Percentiles rank a stretch among this genome's conserved stretches.
These are phyloP conservation scores for Pyrenula aspistea DNA, from an alignment of 495 filamentous ascomycete genomes.

Conservation along the genomic window DNA sequence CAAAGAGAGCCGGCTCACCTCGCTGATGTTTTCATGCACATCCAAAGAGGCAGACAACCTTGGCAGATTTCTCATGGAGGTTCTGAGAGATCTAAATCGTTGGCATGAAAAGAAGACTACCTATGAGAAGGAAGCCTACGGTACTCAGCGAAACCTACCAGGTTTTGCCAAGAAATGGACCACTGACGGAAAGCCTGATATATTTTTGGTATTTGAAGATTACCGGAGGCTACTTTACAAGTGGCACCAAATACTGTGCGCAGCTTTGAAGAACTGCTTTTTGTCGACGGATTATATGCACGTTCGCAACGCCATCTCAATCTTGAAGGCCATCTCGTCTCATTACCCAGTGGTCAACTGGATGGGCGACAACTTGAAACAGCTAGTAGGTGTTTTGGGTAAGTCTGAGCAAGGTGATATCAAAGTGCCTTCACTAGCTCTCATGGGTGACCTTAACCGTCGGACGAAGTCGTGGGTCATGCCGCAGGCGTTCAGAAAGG, in stretches of 20 bases:
- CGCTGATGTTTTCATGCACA: conserved; percentile 77
- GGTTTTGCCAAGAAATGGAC: conserved; percentile 58
- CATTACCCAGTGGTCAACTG: conserved; percentile 82
- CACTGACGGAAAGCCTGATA: conserved; percentile 46
- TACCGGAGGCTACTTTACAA: conserved; percentile 76
- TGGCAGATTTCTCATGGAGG: conserved; percentile 72
- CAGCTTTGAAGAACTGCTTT: conserved; percentile 67
- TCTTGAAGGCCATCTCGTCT: conserved; percentile 69
- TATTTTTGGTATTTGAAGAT: conserved; percentile 69
- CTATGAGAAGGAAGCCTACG: conserved; percentile 73
- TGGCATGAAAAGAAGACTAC: conserved; percentile 72
- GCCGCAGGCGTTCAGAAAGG: conserved; percentile 56
- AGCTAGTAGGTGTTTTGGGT: conserved; percentile 50
- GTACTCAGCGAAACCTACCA: conserved; percentile 45
- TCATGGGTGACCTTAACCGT: conserved; percentile 71
- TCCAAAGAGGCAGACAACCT: conserved; percentile 83
- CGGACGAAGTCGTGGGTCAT: conserved; percentile 73
- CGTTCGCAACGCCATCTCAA: conserved; percentile 85
- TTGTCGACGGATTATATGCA: conserved; percentile 88
- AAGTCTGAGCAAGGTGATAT: conserved; percentile 76
- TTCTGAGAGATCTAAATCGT: conserved; percentile 60
- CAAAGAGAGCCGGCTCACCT: conserved; percentile 60
- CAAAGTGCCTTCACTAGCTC: conserved; percentile 74
- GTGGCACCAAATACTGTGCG: conserved; percentile 74
- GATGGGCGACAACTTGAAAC: conserved; percentile 62